These are phyloP conservation scores for Pyrenophora seminiperda DNA, from an alignment of 2,329 filamentous ascomycete species.

Conservation along the genomic window DNA sequence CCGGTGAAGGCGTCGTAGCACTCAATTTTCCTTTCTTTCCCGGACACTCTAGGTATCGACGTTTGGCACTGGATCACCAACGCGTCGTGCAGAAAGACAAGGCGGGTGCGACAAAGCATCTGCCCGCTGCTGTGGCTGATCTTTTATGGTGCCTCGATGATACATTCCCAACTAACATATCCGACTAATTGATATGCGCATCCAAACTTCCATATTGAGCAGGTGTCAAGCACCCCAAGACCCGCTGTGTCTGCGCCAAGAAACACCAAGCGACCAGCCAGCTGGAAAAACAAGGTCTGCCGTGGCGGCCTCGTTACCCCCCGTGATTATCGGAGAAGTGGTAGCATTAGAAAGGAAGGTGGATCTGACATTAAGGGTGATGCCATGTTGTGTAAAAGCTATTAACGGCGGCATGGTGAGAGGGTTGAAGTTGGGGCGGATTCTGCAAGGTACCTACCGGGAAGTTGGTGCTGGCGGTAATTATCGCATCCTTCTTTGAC, in stretches of 20 bases:
- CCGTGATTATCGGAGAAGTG: constrained; percentile 20
- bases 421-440: neutral
- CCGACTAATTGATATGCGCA: constrained; percentile 28
- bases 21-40: neutral
- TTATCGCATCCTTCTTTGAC: neutral
- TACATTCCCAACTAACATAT: constrained; percentile 12
- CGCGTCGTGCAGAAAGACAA: constrained; percentile 21
- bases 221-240: constrained; percentile 40
- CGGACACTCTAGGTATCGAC: neutral
- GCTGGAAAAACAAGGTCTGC: constrained; percentile 37
- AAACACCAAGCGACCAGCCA: constrained; percentile 33
- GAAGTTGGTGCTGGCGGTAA: neutral
- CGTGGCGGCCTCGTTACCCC: constrained; percentile 20
- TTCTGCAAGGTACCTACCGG: neutral
- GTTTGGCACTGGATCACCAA: constrained; percentile 12
- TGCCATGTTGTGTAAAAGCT: neutral
- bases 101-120: constrained; percentile 20
- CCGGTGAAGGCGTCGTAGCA: constrained; percentile 4
- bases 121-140: constrained; percentile 1
- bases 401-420: neutral
- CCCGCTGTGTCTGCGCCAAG: constrained; percentile 38
- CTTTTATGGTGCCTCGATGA: no score
- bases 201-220: constrained; percentile 42
- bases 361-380: neutral
- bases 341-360: constrained; percentile 34